These are phyloP conservation scores for Phytopythium boreale DNA, from an alignment of 352 stramenopile genomes.

Conservation along the genomic window DNA sequence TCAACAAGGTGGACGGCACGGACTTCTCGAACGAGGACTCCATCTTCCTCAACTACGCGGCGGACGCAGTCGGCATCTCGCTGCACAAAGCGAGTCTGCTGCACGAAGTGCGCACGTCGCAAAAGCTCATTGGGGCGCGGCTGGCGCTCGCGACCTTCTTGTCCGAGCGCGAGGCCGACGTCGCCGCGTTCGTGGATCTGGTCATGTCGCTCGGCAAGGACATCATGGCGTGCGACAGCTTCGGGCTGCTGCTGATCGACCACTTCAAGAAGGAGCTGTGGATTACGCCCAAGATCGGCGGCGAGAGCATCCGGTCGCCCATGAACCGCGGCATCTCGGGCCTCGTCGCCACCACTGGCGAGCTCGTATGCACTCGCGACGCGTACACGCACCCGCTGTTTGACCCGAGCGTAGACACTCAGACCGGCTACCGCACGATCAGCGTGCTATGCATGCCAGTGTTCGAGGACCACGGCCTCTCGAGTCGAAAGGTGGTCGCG, in stretches of 20 bases:
- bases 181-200: conserved; percentile 56
- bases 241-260: conserved; percentile 60
- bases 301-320: conserved; percentile 48
- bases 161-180: conserved; percentile 41
- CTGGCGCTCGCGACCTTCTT: conserved; percentile 48
- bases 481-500: conserved; percentile 43
- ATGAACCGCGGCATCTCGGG: conserved; percentile 64
- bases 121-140: conserved; percentile 58
- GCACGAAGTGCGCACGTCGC: conserved; percentile 59
- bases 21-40: conserved; percentile 69
- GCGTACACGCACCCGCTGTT: conserved; percentile 60
- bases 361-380: conserved; percentile 46
- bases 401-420: conserved; percentile 49
- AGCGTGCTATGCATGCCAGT: conserved; percentile 67
- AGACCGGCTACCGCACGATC: conserved; percentile 66
- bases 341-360: conserved; percentile 47
- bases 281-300: conserved; percentile 57
- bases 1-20: conserved; percentile 67
- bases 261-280: conserved; percentile 69
- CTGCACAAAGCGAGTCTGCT: conserved; percentile 68
- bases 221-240: conserved; percentile 68
- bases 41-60: conserved; percentile 70
- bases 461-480: conserved; percentile 54
- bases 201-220: conserved; percentile 74
- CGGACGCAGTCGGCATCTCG: conserved; percentile 64